phyloP scores from a whole-genome alignment of 1,284 basidiomycete species.

The Wallemia mellicola region DNA sequence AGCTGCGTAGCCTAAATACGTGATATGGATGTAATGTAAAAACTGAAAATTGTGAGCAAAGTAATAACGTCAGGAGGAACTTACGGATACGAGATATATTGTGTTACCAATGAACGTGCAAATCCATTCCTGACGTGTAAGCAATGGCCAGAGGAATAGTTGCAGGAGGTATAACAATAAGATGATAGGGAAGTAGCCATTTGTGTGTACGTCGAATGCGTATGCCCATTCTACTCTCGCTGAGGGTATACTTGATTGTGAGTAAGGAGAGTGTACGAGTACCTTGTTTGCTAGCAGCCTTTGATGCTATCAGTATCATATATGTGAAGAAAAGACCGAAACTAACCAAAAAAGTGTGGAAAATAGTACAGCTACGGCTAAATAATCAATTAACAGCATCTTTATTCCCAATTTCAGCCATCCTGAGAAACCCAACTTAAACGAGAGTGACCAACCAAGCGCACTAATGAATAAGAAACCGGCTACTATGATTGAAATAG shows the following conservation, averaged over 20 bases:
- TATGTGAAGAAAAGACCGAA: background rate
- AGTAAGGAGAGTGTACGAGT: background rate
- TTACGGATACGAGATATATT: background rate
- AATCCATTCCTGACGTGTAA: background rate
- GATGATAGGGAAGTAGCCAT: background rate
- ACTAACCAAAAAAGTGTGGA: background rate
- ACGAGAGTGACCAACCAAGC: background rate
- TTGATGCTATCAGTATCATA: background rate
- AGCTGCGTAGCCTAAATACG: background rate
- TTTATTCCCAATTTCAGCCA: background rate
- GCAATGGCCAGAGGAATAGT: background rate
- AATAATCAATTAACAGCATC: background rate
- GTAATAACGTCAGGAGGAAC: too few relatives aligned
- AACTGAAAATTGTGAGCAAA: too few relatives aligned
- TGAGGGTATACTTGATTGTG: background rate
- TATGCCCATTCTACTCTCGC: background rate
- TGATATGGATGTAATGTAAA: background rate
- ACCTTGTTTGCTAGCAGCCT: background rate
- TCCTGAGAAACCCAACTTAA: background rate
- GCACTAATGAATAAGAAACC: background rate
- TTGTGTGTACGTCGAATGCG: background rate
- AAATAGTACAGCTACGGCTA: background rate
- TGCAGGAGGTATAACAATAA: background rate
- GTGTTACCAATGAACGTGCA: background rate
- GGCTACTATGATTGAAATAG: slow-evolving; percentile 11